These are phyloP conservation scores for Lomentospora prolificans DNA, from an alignment of 2,329 filamentous ascomycete genomes.

Conservation along the genomic window DNA sequence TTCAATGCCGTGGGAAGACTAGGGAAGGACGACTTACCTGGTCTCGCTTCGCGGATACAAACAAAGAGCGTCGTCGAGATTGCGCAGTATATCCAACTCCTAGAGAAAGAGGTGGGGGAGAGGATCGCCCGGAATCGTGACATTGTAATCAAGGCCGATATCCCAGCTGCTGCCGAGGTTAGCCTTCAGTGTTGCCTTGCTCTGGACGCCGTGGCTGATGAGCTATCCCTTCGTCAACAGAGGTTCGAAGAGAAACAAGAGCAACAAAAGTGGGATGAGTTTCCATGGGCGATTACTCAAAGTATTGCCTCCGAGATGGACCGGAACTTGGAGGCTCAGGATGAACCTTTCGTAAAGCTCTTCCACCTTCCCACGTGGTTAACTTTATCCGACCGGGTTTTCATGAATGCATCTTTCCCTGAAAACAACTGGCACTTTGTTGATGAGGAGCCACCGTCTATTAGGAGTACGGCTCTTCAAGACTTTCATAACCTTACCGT, in stretches of 20 bases:
- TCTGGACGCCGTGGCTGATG: conserved; percentile 60
- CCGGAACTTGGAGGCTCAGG: conserved; percentile 12
- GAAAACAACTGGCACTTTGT: conserved; percentile 60
- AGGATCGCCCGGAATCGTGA: conserved; percentile 30
- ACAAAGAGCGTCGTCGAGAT: conserved; percentile 71
- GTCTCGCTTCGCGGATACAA: conserved; percentile 52
- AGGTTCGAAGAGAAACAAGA: conserved; percentile 51
- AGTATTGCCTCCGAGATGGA: conserved; percentile 23
- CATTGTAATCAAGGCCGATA: conserved; percentile 34
- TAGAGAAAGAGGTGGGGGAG: conserved; percentile 34
- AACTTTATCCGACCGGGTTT: conserved; percentile 52
- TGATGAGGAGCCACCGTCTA: conserved; percentile 52
- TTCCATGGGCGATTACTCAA: conserved; percentile 53
- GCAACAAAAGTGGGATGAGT: conserved; percentile 46
- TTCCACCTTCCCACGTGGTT: conserved; percentile 54
- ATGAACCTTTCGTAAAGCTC: conserved; percentile 41
- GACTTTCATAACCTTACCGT: conserved; percentile 63
- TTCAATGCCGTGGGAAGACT: conserved; percentile 56
- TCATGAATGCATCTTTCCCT: conserved; percentile 60
- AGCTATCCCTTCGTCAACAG: conserved; percentile 55
- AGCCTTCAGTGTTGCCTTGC: conserved; percentile 52
- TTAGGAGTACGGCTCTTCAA: conserved; percentile 65
- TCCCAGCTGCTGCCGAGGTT: conserved; percentile 66
- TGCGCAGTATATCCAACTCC: conserved; percentile 53
- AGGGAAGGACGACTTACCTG: conserved; percentile 51